Percentiles rank a stretch among this genome's conserved stretches.
Conservation (phyloP, 306 rosid species). For the Datisca glomerata region DNA sequence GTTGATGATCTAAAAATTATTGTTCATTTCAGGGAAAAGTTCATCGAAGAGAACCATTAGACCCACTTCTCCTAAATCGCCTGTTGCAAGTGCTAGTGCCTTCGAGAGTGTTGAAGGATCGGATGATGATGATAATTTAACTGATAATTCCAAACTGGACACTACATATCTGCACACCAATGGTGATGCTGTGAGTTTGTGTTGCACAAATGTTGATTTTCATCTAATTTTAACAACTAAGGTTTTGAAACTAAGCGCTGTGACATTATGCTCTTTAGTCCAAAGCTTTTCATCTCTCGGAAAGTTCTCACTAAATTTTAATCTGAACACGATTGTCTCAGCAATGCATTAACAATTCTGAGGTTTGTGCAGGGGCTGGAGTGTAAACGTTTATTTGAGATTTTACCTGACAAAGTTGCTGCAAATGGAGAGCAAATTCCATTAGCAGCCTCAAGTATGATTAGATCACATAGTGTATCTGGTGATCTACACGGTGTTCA, state of each 20-base stretch:
- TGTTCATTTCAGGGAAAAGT: constrained; percentile 50
- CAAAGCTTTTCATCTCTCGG: too few relatives aligned
- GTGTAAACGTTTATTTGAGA: constrained; percentile 37
- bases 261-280: too few relatives aligned
- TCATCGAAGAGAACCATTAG: constrained; percentile 45
- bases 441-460: constrained; percentile 68
- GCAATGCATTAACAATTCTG: background rate
- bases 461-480: constrained; percentile 83
- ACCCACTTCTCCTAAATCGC: constrained; percentile 79
- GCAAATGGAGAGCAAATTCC: constrained; percentile 61
- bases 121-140: constrained; percentile 60
- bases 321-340: background rate
- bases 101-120: constrained; percentile 91
- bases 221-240: background rate
- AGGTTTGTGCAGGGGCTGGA: constrained; percentile 47
- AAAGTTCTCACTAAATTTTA: background rate
- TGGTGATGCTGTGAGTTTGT: constrained; percentile 64
- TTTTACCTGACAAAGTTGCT: constrained; percentile 49
- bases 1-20: background rate
- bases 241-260: background rate
- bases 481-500: constrained; percentile 97
- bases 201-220: background rate
- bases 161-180: constrained; percentile 46
- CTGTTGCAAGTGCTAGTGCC: constrained; percentile 88
- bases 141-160: constrained; percentile 36